Conservation (phyloP, 306 rosid genomes). For the Cucurbita argyrosperma region DNA sequence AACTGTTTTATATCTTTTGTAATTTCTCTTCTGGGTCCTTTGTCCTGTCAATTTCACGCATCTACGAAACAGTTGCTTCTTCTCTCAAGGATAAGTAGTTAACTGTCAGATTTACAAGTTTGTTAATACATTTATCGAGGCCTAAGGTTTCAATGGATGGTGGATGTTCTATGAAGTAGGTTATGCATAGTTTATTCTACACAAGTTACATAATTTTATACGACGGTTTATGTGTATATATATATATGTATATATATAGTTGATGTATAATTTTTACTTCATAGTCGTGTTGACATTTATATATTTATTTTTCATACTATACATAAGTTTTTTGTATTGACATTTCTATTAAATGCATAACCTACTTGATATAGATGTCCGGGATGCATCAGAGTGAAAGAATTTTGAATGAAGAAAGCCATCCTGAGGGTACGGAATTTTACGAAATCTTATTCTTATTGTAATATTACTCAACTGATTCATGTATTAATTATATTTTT, state of each 20-base stretch:
- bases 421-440: slow-evolving; percentile 36
- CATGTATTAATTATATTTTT: not conserved
- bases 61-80: too few relatives aligned
- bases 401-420: slow-evolving; percentile 25
- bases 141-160: not conserved
- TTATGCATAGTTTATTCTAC: too few relatives aligned
- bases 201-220: too few relatives aligned
- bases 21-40: not conserved
- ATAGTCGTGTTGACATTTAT: not conserved
- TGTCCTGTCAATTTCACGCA: not conserved
- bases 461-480: not conserved
- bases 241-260: too few relatives aligned
- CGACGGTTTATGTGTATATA: too few relatives aligned
- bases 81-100: too few relatives aligned
- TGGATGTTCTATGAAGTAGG: too few relatives aligned
- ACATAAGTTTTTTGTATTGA: not conserved
- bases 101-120: too few relatives aligned
- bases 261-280: not conserved
- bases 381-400: slow-evolving; percentile 28
- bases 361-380: slow-evolving; percentile 18
- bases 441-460: not conserved
- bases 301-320: not conserved
- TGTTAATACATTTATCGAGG: not conserved
- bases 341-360: not conserved
- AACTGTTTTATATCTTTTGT: not conserved